phyloP scores from a whole-genome alignment of 2,329 filamentous ascomycete species.

The Bipolaris oryzae region DNA sequence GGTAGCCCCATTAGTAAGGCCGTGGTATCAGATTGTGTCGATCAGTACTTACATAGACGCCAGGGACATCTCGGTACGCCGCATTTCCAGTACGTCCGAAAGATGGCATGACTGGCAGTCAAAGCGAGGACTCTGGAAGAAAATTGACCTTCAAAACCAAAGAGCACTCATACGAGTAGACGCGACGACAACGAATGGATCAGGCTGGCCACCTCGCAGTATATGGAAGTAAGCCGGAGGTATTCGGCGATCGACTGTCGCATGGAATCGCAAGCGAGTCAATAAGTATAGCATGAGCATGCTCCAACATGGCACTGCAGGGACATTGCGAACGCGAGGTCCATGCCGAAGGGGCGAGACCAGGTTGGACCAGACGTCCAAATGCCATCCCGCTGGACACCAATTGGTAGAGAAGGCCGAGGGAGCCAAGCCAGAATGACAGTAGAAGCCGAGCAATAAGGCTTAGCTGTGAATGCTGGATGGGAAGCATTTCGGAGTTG shows the following conservation, averaged over 20 bases:
- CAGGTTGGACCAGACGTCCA: background rate
- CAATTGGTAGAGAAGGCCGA: constrained; percentile 20
- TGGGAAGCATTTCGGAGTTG: constrained; percentile 17
- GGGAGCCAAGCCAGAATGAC: constrained; percentile 8
- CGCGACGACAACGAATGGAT: constrained; percentile 10
- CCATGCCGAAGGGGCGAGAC: constrained; percentile 1
- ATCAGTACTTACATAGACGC: constrained; percentile 27
- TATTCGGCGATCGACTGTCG: constrained; percentile 12
- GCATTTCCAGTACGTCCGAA: constrained; percentile 39
- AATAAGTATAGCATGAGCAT: constrained; percentile 19
- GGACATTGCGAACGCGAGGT: constrained; percentile 11
- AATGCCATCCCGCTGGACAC: constrained; percentile 17
- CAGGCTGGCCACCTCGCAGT: constrained; percentile 4
- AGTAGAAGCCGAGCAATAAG: constrained; percentile 13
- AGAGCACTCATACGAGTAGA: constrained; percentile 5
- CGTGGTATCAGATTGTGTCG: background rate
- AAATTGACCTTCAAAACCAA: constrained; percentile 4
- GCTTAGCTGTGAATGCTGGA: constrained; percentile 24
- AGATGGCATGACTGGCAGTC: constrained; percentile 27
- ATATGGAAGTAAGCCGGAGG: constrained; percentile 9
- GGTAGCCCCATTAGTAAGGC: constrained; percentile 18
- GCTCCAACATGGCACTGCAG: constrained; percentile 8
- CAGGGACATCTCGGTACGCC: constrained; percentile 40
- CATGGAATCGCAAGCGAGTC: constrained; percentile 4
- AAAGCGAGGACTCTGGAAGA: constrained; percentile 4